Evolutionary conservation across 805 yeast genomes (phyloP).

Genomic region (Nakazawaea pomicola): DNA sequence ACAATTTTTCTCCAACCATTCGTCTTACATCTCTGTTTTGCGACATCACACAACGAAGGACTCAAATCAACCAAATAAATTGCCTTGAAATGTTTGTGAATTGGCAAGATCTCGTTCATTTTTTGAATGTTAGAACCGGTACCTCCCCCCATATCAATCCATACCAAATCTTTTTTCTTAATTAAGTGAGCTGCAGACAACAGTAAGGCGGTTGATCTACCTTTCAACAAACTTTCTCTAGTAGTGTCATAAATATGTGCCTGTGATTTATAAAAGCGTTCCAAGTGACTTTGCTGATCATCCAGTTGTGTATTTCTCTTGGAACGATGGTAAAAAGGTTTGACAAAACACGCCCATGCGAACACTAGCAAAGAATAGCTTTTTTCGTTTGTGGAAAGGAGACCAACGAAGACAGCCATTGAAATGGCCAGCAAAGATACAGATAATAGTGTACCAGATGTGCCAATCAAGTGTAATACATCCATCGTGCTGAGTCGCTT

Average conservation of each 20-base stretch:
- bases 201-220: conserved; percentile 60
- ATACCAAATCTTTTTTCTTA: conserved; percentile 43
- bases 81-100: conserved; percentile 49
- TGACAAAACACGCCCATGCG: conserved; percentile 51
- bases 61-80: conserved; percentile 72
- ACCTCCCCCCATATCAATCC: conserved; percentile 86
- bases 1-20: conserved; percentile 56
- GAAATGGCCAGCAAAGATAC: not conserved
- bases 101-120: conserved; percentile 54
- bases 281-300: conserved; percentile 58
- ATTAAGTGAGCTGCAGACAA: conserved; percentile 54
- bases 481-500: no score
- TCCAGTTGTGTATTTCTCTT: conserved; percentile 20
- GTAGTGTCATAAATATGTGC: conserved; percentile 76
- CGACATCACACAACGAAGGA: conserved; percentile 72
- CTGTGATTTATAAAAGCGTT: conserved; percentile 69
- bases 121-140: conserved; percentile 79
- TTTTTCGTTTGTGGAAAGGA: conserved; percentile 5
- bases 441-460: not conserved
- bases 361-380: conserved; percentile 23
- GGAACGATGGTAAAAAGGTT: conserved; percentile 41
- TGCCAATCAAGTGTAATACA: no score
- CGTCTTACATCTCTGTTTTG: conserved; percentile 48
- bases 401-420: not conserved
- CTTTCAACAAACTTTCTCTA: conserved; percentile 60